Evolutionary conservation across 2,329 filamentous ascomycete species (phyloP).

Genomic region (Fusarium fujikuroi): DNA sequence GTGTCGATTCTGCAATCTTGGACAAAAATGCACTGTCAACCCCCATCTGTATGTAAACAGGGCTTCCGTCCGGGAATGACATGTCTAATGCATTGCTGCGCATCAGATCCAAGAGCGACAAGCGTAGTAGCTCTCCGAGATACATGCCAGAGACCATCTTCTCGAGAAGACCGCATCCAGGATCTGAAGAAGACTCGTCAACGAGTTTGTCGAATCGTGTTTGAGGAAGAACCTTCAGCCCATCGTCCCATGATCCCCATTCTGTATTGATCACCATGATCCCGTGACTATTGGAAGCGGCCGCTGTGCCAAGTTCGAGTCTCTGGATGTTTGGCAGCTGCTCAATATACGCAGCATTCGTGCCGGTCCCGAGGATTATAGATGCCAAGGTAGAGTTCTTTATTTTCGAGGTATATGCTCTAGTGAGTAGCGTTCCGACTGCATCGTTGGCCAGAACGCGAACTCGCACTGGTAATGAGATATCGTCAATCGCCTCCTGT

Average conservation of each 20-base stretch:
- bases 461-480: background rate
- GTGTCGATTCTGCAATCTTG: background rate
- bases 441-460: slow-evolving; percentile 9
- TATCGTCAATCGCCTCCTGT: background rate
- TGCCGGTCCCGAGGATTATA: background rate
- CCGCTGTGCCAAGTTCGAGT: background rate
- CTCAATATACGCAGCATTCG: slow-evolving; percentile 9
- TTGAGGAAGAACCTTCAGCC: background rate
- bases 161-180: background rate
- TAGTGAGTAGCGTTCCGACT: background rate
- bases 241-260: slow-evolving; percentile 17
- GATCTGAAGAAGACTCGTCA: slow-evolving; percentile 3
- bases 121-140: background rate
- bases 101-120: background rate
- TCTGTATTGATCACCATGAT: slow-evolving; percentile 15
- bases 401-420: background rate
- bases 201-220: slow-evolving; percentile 6
- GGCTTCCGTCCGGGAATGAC: background rate
- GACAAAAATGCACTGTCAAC: background rate
- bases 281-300: accelerated
- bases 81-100: background rate
- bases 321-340: background rate
- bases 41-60: background rate
- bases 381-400: background rate
- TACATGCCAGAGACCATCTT: slow-evolving; percentile 21